Percentiles rank a stretch among this genome's conserved stretches.
Conservation (phyloP, 208 protist genomes). For the Phytomonas serpens region DNA sequence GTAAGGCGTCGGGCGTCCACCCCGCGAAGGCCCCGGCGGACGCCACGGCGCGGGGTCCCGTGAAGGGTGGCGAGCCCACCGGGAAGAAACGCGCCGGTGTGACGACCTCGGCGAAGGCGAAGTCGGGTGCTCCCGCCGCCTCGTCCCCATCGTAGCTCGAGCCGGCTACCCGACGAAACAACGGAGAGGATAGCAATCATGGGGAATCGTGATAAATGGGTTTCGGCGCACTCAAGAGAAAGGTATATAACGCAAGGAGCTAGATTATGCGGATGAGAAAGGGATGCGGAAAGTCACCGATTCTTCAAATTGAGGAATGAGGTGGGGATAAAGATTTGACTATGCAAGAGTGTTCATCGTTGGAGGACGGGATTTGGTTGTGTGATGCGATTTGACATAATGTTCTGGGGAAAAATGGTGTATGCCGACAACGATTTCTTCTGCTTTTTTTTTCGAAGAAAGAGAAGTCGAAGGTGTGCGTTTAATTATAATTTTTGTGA, state of each 20-base stretch:
- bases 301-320: not conserved
- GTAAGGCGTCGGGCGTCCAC: not conserved
- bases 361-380: not conserved
- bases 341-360: not conserved
- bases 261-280: not conserved
- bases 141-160: not conserved
- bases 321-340: not conserved
- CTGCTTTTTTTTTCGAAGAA: not conserved
- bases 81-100: not conserved
- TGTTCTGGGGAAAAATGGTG: not conserved
- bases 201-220: too few species aligned
- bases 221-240: not conserved
- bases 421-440: not conserved
- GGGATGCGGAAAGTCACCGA: not conserved
- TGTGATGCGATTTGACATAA: not conserved
- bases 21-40: constrained; percentile 5
- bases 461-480: not conserved
- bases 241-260: not conserved
- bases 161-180: not conserved
- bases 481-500: not conserved
- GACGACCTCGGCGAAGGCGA: not conserved
- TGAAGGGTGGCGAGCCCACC: not conserved
- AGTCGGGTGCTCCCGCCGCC: not conserved
- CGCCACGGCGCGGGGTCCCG: not conserved
- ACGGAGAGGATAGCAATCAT: not conserved